phyloP scores from a whole-genome alignment of 2,329 filamentous ascomycete genomes.

The Aspergillus arachidicola region DNA sequence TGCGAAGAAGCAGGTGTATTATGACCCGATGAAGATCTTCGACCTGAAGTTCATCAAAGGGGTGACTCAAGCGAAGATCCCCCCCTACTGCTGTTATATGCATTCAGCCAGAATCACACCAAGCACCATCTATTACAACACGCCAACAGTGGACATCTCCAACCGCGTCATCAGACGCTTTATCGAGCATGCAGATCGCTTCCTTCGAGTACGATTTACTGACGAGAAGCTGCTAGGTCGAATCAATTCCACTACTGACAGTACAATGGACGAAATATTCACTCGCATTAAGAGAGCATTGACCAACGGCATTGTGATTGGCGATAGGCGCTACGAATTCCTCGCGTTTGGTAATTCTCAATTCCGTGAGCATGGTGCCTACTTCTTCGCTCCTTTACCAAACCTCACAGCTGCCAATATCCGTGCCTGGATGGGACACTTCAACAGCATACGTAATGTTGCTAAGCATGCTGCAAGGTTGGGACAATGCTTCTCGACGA shows the following conservation, averaged over 20 bases:
- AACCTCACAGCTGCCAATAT: slow-evolving; percentile 74
- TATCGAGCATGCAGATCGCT: slow-evolving; percentile 69
- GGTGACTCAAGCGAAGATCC: slow-evolving; percentile 58
- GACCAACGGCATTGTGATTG: slow-evolving; percentile 77
- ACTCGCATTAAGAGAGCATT: slow-evolving; percentile 72
- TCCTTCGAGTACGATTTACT: slow-evolving; percentile 85
- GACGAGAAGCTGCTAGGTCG: slow-evolving; percentile 71
- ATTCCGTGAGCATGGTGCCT: slow-evolving; percentile 86
- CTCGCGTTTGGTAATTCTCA: slow-evolving; percentile 95
- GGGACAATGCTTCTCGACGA: slow-evolving; percentile 96
- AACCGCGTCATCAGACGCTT: slow-evolving; percentile 84
- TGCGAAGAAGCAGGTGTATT: slow-evolving; percentile 63
- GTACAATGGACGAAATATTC: slow-evolving; percentile 70
- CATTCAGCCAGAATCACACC: slow-evolving; percentile 81
- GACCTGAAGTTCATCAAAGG: slow-evolving; percentile 49
- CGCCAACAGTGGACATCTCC: slow-evolving; percentile 79
- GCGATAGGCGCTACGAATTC: slow-evolving; percentile 81
- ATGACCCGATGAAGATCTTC: slow-evolving; percentile 75
- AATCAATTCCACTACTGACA: slow-evolving; percentile 60
- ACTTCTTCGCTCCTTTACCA: slow-evolving; percentile 80
- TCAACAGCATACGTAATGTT: slow-evolving; percentile 77
- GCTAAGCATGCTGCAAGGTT: slow-evolving; percentile 88
- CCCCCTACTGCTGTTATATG: slow-evolving; percentile 72
- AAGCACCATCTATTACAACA: slow-evolving; percentile 75
- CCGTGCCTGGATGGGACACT: slow-evolving; percentile 82